Evolutionary conservation across 345 rosid species (phyloP).

Genomic region (Rhodamnia rubescens): DNA sequence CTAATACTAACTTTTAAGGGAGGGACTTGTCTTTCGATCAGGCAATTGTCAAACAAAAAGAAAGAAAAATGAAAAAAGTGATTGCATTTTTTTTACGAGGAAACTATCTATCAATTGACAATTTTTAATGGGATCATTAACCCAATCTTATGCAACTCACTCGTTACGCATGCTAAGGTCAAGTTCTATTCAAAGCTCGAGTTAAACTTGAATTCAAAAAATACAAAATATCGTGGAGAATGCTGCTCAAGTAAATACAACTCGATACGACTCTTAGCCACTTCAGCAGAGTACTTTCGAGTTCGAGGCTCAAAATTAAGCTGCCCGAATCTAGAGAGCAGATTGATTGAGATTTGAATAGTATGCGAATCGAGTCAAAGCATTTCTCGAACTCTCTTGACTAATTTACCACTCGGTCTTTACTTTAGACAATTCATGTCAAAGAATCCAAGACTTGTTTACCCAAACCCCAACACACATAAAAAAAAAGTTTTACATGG

Average conservation of each 20-base stretch:
- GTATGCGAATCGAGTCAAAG: not conserved
- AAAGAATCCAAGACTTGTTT: not conserved
- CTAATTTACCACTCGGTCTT: not conserved
- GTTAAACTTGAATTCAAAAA: not conserved
- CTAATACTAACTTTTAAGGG: not conserved
- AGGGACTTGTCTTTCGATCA: not conserved
- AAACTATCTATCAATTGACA: not conserved
- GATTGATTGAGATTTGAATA: not conserved
- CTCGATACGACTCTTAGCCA: not conserved
- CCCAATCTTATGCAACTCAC: not conserved
- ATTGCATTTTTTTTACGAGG: not conserved
- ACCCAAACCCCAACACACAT: not conserved
- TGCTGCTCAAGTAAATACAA: not conserved
- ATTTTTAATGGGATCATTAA: not conserved
- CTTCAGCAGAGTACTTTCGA: not conserved
- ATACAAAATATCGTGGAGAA: not conserved
- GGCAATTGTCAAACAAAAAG: not conserved
- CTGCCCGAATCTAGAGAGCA: accelerated
- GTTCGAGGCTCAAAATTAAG: not conserved
- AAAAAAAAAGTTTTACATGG: not conserved
- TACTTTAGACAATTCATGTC: not conserved
- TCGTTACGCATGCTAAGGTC: accelerated
- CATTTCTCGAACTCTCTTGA: not conserved
- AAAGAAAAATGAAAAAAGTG: not conserved
- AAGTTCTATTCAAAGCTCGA: not conserved